Base-by-base conservation (phyloP, 140 eudicot genomes). In the Stevia rebaudiana region DNA sequence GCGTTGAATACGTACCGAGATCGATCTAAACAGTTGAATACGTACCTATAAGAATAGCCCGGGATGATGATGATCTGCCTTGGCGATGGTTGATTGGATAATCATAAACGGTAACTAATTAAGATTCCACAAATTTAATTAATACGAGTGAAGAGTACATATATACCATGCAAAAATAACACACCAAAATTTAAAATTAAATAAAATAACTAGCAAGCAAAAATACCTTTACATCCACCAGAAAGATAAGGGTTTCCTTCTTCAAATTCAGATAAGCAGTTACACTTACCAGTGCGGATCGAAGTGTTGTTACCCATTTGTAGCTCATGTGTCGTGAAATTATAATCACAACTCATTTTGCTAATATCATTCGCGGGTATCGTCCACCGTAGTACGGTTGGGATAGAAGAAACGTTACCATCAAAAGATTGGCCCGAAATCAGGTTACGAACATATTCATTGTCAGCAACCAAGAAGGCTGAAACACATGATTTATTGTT, bases 211-310 rank as follows among this genome's bases (percentile, higher is more conserved):
- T 2, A 1, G 11, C 43, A 50, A 31, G 11, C n/a, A 57, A 58
- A 58, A 30, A 21, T 49, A 71, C 76, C 70, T 61, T 49, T 66
- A 36, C 76, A 71, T 61, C 76, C 76, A 36, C 52, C 62, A 47
- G 76, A 33, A 11, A 71, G 21, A 71, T 71, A 71, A 50, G 70
- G 69, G 46, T 71, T 71, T 16, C 76, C 76, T 71, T 35, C 70
- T 61, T 71, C 76, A 2, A 36, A 61, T 24, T 71, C 70, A 11
- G 55, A 39, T 55, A 1, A 11, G 23, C 76, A 71, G 36, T 24
- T 49, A 71, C 76, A 71, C 43, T 55, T 71, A 28, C 13, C 33
- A 8, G 63, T 49, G 25, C 0, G 6, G 2, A 40, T 46, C 15
- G 62, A 6, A 61, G 15, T 50, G 2, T 9, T 55, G 24, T 51